These are phyloP conservation scores for Epichloe typhina DNA, from an alignment of 2,329 filamentous ascomycete genomes.

Conservation along the genomic window DNA sequence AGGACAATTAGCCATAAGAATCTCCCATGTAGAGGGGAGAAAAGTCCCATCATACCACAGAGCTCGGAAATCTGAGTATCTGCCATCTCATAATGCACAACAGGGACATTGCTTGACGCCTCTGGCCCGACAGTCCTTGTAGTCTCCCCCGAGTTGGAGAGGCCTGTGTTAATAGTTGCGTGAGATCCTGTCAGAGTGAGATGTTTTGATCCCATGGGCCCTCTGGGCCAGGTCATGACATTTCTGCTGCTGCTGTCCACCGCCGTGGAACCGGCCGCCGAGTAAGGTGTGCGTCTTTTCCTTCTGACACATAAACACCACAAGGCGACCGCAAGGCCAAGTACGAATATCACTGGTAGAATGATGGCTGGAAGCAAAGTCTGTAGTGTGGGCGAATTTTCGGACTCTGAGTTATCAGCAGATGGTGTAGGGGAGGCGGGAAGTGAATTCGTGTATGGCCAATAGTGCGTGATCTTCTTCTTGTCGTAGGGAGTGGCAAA, in stretches of 20 bases:
- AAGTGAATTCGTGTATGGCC: constrained; percentile 37
- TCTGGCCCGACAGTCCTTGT: too few relatives aligned
- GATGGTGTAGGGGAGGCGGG: neutral
- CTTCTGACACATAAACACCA: constrained; percentile 40
- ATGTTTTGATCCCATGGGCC: constrained; percentile 29
- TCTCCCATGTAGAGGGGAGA: neutral
- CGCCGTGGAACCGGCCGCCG: constrained; percentile 25
- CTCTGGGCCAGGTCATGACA: constrained; percentile 40
- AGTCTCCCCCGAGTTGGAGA: constrained; percentile 3
- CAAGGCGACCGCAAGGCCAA: constrained; percentile 27
- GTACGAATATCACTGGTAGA: constrained; percentile 4
- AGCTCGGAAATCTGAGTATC: constrained; percentile 34
- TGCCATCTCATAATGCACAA: constrained; percentile 24
- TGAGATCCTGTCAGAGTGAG: constrained; percentile 1
- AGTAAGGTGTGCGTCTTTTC: constrained; percentile 15
- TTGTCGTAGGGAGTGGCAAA: constrained; percentile 44
- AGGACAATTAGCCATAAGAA: neutral
- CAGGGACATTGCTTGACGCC: neutral
- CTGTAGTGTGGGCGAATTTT: neutral
- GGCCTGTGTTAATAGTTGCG: neutral
- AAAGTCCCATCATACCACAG: constrained; percentile 22
- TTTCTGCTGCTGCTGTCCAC: constrained; percentile 33
- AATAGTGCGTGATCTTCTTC: constrained; percentile 43
- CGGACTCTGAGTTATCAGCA: neutral
- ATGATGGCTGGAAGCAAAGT: constrained; percentile 9